Percentiles rank a stretch among this genome's conserved stretches.
These are phyloP conservation scores for Colletotrichum sp. DNA, from an alignment of 2,329 filamentous ascomycete species.

Conservation along the genomic window DNA sequence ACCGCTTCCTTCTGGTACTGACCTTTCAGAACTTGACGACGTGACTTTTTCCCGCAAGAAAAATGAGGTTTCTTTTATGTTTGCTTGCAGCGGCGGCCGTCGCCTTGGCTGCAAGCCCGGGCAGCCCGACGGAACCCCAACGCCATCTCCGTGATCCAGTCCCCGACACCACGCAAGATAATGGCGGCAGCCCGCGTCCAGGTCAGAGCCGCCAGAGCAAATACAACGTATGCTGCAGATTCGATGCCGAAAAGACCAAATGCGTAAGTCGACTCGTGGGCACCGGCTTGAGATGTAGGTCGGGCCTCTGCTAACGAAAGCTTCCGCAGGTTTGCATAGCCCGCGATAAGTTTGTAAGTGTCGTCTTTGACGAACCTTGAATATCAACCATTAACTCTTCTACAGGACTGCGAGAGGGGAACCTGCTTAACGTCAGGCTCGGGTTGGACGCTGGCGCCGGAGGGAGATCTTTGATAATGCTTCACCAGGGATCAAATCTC, in stretches of 20 bases:
- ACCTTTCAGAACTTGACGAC: background rate
- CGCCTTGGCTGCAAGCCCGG: background rate
- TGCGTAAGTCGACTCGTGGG: background rate
- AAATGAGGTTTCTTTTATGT: background rate
- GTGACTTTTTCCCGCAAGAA: background rate
- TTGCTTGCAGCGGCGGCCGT: background rate
- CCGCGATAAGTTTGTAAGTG: background rate
- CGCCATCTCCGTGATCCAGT: background rate
- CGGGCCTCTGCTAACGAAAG: background rate
- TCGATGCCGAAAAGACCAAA: background rate
- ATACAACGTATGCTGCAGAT: background rate
- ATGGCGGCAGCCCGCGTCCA: background rate
- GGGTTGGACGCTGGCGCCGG: background rate
- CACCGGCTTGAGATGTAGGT: background rate
- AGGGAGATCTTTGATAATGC: background rate
- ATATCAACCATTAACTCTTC: background rate
- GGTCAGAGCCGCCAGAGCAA: background rate
- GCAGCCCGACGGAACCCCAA: background rate
- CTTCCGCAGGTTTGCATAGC: background rate
- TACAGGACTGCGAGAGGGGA: background rate
- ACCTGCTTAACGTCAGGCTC: background rate
- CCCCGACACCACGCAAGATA: background rate
- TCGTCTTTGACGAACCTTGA: background rate
- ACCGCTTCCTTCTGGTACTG: background rate
- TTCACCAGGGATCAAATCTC: too few species aligned